Base-by-base conservation (phyloP, 345 rosid species). In the Eucalyptus sp. region DNA sequence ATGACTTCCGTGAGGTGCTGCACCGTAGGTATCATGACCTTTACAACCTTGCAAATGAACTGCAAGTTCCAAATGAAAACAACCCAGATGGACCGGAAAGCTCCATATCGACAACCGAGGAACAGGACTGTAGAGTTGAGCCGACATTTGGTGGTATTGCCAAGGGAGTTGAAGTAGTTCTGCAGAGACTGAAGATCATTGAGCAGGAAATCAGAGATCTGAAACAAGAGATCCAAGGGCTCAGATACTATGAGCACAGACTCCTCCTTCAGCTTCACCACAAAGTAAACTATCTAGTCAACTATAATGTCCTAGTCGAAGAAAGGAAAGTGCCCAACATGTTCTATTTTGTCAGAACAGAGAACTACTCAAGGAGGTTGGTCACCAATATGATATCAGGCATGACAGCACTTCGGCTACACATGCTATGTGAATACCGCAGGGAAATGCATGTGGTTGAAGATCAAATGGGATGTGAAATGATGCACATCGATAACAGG, bases 141-240 rank as follows among this genome's bases (percentile, higher is more conserved):
- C 96, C 99, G 20, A 92, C 97, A 88, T 95, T 98, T 37, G 93
- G 95, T 49, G 99, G 99, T 87, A 95, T 97, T n/a, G 99, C 99
- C 22, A 97, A 93, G 91, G 99, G 99, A 6, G 95, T 97, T 62
- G 98, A 98, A 91, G 94, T 93, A 88, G 97, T 98, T 48, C 92
- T 97, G 92, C 96, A 96, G 92, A 94, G 98, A 89, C 91, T 97
- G 90, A 97, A 94, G 95, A 95, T 98, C 89, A 96, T 98, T 49
- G 99, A 96, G 91, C 98, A 97, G 90, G 99, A 97, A 93, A 96
- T 98, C 92, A 93, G 96, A 89, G 99, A 98, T 90, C 52, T 98
- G 92, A 98, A 97, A 93, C 98, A 96, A 88, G 99, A 98, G 95
- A 97, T 97, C 90, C 99, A 98, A 91, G 99, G 99, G 76, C 90